Base-by-base conservation (phyloP, 495 filamentous ascomycete genomes). In the Lichenothelia convexa region DNA sequence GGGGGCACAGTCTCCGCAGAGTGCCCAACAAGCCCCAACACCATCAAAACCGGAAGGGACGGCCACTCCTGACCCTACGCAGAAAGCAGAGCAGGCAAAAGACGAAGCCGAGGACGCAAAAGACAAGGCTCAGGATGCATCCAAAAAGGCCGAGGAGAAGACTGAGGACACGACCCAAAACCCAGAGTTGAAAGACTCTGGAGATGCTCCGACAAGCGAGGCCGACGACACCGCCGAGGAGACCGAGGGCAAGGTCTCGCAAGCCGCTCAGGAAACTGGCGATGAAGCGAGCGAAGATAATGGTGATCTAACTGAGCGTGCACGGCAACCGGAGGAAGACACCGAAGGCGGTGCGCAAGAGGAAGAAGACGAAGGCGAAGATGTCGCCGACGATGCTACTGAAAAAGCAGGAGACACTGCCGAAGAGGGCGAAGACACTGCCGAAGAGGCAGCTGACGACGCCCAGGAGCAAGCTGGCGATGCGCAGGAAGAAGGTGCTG, bases 401-500 rank as follows among this genome's bases (percentile, higher is more conserved):
- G 47, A n/a, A n/a, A n/a, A n/a, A n/a, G n/a, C n/a, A n/a, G n/a
- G n/a, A n/a, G n/a, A n/a, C n/a, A n/a, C n/a, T n/a, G n/a, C n/a
- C n/a, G n/a, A n/a, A n/a, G n/a, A n/a, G n/a, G n/a, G n/a, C n/a
- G n/a, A 52, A 13, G 58, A 70, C 49, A 62, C 70, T 1, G 46
- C 71, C 2, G 49, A 36, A 4, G 38, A 47, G 20, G 30, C 34
- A 17, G 35, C 8, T 18, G 17, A 18, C 17, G 31, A 18, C 8
- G 31, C 31, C 19, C 9, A 18, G 8, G 17, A 33, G 8, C 9
- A 12, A 18, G 31, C 31, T 11, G 31, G 16, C 3, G 17, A 18
- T 3, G 31, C 31, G 9, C 13, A 9, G 9, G 57, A 69, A 48
- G 62, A 68, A 1, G 46, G 71, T 2, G 46, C 33, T 3, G 40